phyloP scores from a whole-genome alignment of 768 basidiomycete genomes.

The Gyrodon lividus region DNA sequence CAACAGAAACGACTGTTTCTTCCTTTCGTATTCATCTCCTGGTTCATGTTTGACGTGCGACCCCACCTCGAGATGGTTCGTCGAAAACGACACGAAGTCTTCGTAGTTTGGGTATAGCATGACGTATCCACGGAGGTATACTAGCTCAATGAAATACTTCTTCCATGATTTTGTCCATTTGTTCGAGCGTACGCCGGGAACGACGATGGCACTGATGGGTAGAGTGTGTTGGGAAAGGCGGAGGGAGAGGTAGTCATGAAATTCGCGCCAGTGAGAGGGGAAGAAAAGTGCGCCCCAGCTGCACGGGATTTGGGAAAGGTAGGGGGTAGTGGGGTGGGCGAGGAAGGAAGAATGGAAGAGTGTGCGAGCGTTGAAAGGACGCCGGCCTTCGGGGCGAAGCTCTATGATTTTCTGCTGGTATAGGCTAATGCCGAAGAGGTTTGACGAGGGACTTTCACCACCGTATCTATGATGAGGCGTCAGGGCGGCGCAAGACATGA shows the following conservation, averaged over 20 bases:
- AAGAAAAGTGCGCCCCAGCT: conserved; percentile 94
- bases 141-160: conserved; percentile 84
- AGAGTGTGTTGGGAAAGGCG: conserved; percentile 54
- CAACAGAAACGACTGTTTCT: conserved; percentile 61
- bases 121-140: conserved; percentile 75
- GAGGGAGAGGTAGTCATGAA: conserved; percentile 72
- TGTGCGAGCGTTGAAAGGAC: conserved; percentile 61
- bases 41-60: conserved; percentile 69
- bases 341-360: conserved; percentile 49
- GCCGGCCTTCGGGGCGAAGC: conserved; percentile 64
- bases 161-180: conserved; percentile 85
- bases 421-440: conserved; percentile 77
- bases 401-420: conserved; percentile 87
- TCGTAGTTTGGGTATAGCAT: conserved; percentile 90
- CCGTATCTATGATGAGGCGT: conserved; percentile 52
- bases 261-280: conserved; percentile 85
- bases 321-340: conserved; percentile 56
- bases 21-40: conserved; percentile 45
- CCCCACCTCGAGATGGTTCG: conserved; percentile 87
- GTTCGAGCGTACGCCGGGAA: conserved; percentile 78
- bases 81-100: conserved; percentile 72
- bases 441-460: conserved; percentile 32
- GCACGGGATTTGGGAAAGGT: conserved; percentile 84
- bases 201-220: conserved; percentile 45
- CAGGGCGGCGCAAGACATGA: neutral